Evolutionary conservation across 129 eudicot genomes (phyloP).

Genomic region (Tagetes patula): DNA sequence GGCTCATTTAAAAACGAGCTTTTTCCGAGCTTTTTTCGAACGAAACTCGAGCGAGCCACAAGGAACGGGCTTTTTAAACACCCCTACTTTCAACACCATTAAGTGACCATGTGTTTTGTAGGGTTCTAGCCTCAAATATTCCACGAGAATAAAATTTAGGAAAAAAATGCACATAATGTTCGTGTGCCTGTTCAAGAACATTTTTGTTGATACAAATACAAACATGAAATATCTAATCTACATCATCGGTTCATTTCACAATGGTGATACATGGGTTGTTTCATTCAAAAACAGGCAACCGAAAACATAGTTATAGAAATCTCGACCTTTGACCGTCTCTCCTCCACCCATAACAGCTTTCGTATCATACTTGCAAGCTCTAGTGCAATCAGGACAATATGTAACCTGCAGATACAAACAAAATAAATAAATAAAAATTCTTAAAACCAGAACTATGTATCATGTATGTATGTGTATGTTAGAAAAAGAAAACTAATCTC

Average conservation of each 20-base stretch:
- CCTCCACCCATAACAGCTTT: constrained; percentile 48
- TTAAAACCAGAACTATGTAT: neutral
- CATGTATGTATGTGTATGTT: neutral
- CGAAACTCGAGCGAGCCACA: too few relatives aligned
- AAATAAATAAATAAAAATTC: neutral
- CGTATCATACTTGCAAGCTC: constrained; percentile 82
- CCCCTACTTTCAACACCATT: neutral
- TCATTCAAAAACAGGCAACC: constrained; percentile 87
- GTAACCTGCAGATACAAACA: constrained; percentile 48
- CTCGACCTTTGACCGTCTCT: constrained; percentile 54
- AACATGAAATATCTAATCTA: constrained; percentile 2
- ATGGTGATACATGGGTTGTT: constrained; percentile 44
- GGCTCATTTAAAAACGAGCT: too few relatives aligned
- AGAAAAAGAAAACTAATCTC: neutral
- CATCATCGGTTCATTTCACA: constrained; percentile 31
- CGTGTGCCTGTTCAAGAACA: neutral
- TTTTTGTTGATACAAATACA: constrained; percentile 24
- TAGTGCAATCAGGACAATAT: constrained; percentile 88
- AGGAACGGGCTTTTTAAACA: too few relatives aligned
- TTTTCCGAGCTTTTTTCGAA: too few relatives aligned
- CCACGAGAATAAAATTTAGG: neutral
- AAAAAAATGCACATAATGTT: neutral
- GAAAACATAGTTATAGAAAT: constrained; percentile 73
- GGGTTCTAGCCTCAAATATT: neutral
- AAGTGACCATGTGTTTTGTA: neutral